A percentile compares a stretch with the other conserved stretches of the same genome.
phyloP scores from a whole-genome alignment of 805 yeast genomes.

The Teunomyces funiuensis region DNA sequence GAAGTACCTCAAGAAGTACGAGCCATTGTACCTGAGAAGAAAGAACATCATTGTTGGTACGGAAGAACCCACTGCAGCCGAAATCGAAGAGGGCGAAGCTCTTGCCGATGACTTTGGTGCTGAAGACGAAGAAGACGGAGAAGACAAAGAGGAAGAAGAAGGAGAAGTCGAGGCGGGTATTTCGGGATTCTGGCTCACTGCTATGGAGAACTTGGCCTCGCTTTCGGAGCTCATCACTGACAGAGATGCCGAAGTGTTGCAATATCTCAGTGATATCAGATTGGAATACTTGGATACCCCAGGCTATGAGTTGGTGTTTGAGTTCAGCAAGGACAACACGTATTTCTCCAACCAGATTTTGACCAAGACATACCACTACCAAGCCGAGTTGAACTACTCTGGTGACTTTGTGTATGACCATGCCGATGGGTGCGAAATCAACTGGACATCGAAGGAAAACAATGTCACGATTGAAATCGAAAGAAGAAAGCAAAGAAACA shows the following conservation, averaged over 20 bases:
- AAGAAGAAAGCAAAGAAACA: slow-evolving; percentile 96
- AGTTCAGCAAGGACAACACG: slow-evolving; percentile 64
- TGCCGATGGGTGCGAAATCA: slow-evolving; percentile 85
- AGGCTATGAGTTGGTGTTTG: slow-evolving; percentile 85
- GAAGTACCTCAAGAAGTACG: slow-evolving; percentile 68
- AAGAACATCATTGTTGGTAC: slow-evolving; percentile 69
- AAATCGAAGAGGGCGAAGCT: slow-evolving; percentile 74
- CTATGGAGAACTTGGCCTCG: slow-evolving; percentile 80
- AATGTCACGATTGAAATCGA: slow-evolving; percentile 87
- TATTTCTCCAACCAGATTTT: slow-evolving; percentile 72
- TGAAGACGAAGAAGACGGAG: slow-evolving; percentile 28
- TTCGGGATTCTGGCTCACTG: slow-evolving; percentile 96
- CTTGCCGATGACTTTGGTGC: slow-evolving; percentile 58
- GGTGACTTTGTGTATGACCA: slow-evolving; percentile 97
- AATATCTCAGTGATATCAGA: slow-evolving; percentile 64
- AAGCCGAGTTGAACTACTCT: slow-evolving; percentile 87
- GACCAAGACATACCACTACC: slow-evolving; percentile 88
- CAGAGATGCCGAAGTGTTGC: slow-evolving; percentile 83
- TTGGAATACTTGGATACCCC: slow-evolving; percentile 80
- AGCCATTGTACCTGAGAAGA: slow-evolving; percentile 76
- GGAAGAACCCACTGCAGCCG: slow-evolving; percentile 74
- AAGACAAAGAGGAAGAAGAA: slow-evolving; percentile 41
- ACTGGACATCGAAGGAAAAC: slow-evolving; percentile 77
- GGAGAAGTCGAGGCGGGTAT: slow-evolving; percentile 60
- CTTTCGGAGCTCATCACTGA: slow-evolving; percentile 85